Percentiles rank a stretch among this genome's conserved stretches.
These are phyloP conservation scores for Diaporthe sp. DNA, from an alignment of 2,329 filamentous ascomycete species.

Conservation along the genomic window DNA sequence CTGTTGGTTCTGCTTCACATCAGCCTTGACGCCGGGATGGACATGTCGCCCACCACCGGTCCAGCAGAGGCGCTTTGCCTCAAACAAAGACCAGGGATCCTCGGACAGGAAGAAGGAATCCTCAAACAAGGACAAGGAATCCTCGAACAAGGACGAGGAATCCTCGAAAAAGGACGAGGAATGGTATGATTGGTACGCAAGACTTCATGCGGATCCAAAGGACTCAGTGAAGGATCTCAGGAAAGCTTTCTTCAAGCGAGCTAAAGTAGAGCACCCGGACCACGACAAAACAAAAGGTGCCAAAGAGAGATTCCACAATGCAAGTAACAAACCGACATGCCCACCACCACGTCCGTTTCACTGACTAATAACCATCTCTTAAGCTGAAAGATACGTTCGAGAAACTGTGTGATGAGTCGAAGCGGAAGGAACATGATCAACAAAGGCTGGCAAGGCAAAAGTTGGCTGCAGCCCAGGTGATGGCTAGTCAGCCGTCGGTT, in stretches of 20 bases:
- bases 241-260: neutral
- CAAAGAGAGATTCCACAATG: neutral
- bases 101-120: neutral
- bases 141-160: neutral
- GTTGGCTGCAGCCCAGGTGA: neutral
- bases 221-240: neutral
- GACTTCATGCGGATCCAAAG: neutral
- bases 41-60: neutral
- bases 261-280: neutral
- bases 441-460: neutral
- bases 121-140: neutral
- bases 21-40: neutral
- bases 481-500: neutral
- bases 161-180: neutral
- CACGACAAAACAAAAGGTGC: neutral
- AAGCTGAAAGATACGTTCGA: neutral
- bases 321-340: neutral
- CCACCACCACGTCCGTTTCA: neutral
- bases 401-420: neutral
- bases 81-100: neutral
- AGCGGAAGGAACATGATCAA: neutral
- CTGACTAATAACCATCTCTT: neutral
- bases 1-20: neutral
- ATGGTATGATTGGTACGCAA: conserved; percentile 6
- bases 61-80: neutral